phyloP scores from a whole-genome alignment of 495 filamentous ascomycete species.

The Lepidopterella palustris region DNA sequence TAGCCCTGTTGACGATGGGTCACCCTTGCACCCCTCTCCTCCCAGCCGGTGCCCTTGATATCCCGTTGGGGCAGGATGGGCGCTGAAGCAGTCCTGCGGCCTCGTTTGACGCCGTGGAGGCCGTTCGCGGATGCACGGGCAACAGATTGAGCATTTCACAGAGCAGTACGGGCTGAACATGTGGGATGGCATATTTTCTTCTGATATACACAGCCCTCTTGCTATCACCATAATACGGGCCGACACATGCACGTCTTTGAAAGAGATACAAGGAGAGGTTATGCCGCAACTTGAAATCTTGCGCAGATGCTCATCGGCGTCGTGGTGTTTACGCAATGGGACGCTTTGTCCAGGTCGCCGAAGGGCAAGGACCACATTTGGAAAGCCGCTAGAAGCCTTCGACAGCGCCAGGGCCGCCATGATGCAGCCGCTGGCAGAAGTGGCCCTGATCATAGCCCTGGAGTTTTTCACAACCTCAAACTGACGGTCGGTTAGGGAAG shows the following conservation, averaged over 20 bases:
- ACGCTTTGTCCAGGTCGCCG: slow-evolving; percentile 1
- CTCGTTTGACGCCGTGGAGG: slow-evolving; percentile 10
- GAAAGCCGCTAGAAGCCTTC: slow-evolving; percentile 29
- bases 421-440: too few species aligned
- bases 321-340: slow-evolving; percentile 8
- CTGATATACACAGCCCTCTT: slow-evolving; percentile 2
- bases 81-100: slow-evolving; percentile 13
- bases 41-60: neutral
- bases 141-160: neutral
- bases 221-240: neutral
- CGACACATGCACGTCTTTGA: neutral
- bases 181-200: slow-evolving; percentile 12
- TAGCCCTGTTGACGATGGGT: slow-evolving; percentile 12
- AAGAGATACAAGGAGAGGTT: neutral
- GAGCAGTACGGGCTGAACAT: neutral
- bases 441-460: too few species aligned
- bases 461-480: slow-evolving; percentile 3
- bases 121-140: neutral
- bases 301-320: too few species aligned
- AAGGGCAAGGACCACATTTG: slow-evolving; percentile 15
- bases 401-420: slow-evolving; percentile 11
- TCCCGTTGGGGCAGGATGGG: neutral
- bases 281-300: slow-evolving; percentile 2
- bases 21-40: neutral
- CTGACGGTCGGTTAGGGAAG: neutral